A percentile compares a stretch with the other conserved stretches of the same genome.
Evolutionary conservation across 2,329 filamentous ascomycete genomes (phyloP).

Genomic region (Coniella vitis): DNA sequence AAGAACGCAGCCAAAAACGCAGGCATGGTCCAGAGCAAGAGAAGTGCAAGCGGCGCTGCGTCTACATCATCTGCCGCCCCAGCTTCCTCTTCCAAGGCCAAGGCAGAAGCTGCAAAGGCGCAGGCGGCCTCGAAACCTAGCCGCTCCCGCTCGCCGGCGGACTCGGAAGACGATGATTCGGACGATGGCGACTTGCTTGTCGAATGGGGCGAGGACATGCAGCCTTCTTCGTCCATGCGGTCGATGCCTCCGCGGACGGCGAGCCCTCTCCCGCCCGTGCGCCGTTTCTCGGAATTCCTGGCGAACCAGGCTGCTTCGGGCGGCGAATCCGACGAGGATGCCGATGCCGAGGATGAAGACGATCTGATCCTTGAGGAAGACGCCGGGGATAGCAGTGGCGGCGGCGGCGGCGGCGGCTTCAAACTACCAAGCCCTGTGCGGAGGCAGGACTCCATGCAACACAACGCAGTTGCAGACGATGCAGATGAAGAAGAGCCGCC

Average conservation of each 20-base stretch:
- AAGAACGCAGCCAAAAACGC: slow-evolving; percentile 18
- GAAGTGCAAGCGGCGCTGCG: slow-evolving; percentile 13
- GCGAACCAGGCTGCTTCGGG: slow-evolving; percentile 33
- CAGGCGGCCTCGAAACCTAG: neutral
- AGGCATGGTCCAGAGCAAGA: slow-evolving; percentile 21
- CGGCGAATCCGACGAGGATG: slow-evolving; percentile 33
- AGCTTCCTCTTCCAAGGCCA: slow-evolving; percentile 21
- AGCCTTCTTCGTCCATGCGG: slow-evolving; percentile 26
- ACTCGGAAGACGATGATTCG: slow-evolving; percentile 28
- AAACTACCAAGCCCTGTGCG: slow-evolving; percentile 49
- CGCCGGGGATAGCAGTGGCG: slow-evolving; percentile 30
- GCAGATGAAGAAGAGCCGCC: slow-evolving; percentile 26
- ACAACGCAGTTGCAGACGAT: slow-evolving; percentile 7
- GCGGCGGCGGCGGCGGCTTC: slow-evolving; percentile 35
- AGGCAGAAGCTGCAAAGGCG: slow-evolving; percentile 25
- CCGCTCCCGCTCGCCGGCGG: slow-evolving; percentile 5
- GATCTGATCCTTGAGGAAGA: slow-evolving; percentile 31
- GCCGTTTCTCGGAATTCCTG: slow-evolving; percentile 48
- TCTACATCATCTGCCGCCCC: slow-evolving; percentile 11
- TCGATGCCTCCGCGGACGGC: slow-evolving; percentile 32
- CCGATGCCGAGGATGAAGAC: slow-evolving; percentile 39
- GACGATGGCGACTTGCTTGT: slow-evolving; percentile 52
- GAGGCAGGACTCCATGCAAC: slow-evolving; percentile 18
- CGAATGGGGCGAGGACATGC: slow-evolving; percentile 53
- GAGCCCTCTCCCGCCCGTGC: slow-evolving; percentile 35